These are phyloP conservation scores for Gomphus sp. DNA, from an alignment of 1,284 basidiomycete species.

Conservation along the genomic window DNA sequence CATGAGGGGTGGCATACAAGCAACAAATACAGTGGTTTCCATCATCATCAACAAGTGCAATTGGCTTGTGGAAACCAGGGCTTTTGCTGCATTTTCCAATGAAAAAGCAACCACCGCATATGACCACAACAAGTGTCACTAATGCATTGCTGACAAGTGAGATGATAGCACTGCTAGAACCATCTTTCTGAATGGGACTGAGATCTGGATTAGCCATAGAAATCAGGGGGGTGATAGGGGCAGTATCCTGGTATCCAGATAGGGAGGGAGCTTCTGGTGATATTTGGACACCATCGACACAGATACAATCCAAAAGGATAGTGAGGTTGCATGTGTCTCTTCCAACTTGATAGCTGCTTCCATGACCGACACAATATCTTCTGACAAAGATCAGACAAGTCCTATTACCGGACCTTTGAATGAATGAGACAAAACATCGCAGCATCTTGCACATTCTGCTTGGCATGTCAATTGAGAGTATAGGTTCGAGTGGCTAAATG, in stretches of 20 bases:
- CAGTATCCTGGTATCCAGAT: neutral
- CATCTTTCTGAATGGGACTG: neutral
- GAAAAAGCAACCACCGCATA: conserved; percentile 5
- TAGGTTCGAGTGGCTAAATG: too few species aligned
- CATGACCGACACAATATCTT: too few species aligned
- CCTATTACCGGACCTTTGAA: too few species aligned
- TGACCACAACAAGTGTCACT: neutral
- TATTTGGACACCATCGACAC: neutral
- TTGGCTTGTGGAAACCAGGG: conserved; percentile 8
- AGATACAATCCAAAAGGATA: neutral
- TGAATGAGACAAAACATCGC: too few species aligned
- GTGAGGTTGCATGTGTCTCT: too few species aligned
- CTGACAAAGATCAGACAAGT: too few species aligned
- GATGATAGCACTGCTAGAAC: neutral
- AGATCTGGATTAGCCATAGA: neutral
- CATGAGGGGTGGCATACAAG: too few species aligned
- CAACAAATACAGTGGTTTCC: neutral
- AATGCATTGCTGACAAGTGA: conserved; percentile 1
- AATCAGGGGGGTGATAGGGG: neutral
- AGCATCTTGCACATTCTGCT: too few species aligned
- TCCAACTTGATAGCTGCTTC: too few species aligned
- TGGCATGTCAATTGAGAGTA: too few species aligned
- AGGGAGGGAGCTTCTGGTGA: neutral
- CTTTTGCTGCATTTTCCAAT: neutral
- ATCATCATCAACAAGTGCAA: conserved; percentile 1